Evolutionary conservation across 139 green algal genomes (phyloP), one percentile per base, ranked within the genome.

Genomic region (Micractinium sp.): DNA sequence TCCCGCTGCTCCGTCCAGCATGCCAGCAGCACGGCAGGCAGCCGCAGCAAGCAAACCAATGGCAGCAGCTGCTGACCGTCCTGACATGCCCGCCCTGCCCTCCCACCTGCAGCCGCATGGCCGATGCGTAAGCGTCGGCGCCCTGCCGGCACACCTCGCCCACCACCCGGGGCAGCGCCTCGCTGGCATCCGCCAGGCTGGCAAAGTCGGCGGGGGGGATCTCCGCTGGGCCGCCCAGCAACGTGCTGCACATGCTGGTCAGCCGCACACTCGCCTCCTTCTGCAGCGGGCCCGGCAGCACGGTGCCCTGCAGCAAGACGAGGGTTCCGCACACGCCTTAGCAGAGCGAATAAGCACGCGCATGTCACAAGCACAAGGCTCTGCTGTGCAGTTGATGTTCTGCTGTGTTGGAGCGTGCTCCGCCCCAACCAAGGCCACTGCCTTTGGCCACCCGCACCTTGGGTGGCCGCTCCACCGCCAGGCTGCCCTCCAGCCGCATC

Each of bases 71-170:
- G 7, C 9, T 56, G 47, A 5, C 47, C 47, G 47, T 56, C 7
- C 9, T 56, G 47, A 56, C 9, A 56, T 56, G 47, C 47, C 47
- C 47, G 22, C 23, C 3, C 39, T 0, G 23, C 27, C 53, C 56
- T 12, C 67, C 27, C 56, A 89, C 87, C 84, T 94, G 90, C 13
- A 95, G 80, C 23, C 92, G 87, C 66, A 93, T 79, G 15, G 86
- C 74, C 25, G 90, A 93, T 15, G 73, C 47, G 69, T 92, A 90
- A 3, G 80, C 66, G 15, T 92, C 76, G 15, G 47, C 31, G 18
- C 84, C 78, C 18, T 41, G 33, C 71, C 87, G 74, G n/a, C 69
- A 82, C 41, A 9, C 56, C 15, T 33, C 12, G 20, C 56, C 90
- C 85, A 84, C 89, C 53, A 90, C 56, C 39, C 66, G 27, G 31